Percentiles rank a stretch among this genome's conserved stretches.
Evolutionary conservation across 345 rosid genomes (phyloP).

Genomic region (Iberis pinnata): DNA sequence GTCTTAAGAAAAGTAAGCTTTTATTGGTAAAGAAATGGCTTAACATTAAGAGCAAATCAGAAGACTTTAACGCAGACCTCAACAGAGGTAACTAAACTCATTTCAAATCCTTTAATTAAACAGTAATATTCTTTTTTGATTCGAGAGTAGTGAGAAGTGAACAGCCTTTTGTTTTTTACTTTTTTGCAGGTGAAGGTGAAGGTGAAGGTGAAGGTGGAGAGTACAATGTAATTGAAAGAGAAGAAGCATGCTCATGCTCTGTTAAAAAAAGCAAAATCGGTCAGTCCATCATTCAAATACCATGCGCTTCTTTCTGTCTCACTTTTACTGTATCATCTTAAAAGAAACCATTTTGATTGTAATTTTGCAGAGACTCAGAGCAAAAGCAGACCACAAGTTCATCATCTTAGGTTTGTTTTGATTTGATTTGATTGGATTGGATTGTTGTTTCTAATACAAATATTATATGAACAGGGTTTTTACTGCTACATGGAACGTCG

Average conservation of each 20-base stretch:
- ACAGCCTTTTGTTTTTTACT: conserved; percentile 35
- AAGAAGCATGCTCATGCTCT: conserved; percentile 56
- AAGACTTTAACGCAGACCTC: conserved; percentile 58
- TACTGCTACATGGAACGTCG: conserved; percentile 99
- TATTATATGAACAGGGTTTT: conserved; percentile 28
- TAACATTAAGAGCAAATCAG: conserved; percentile 69
- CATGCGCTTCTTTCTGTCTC: background rate
- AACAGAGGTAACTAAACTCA: conserved; percentile 9
- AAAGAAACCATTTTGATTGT: no score
- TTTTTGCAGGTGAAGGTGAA: no score
- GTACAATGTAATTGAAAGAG: conserved; percentile 57
- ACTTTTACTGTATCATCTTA: background rate
- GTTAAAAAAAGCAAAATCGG: conserved; percentile 78
- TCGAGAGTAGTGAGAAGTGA: conserved; percentile 10
- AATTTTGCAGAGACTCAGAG: conserved; percentile 40
- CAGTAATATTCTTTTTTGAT: background rate
- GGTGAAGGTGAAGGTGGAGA: no score
- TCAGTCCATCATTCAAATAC: conserved; percentile 34
- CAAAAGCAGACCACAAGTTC: conserved; percentile 50
- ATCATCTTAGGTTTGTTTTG: conserved; percentile 43
- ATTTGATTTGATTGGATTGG: background rate
- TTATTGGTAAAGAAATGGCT: conserved; percentile 89
- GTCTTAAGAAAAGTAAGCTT: conserved; percentile 81
- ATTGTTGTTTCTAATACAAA: background rate
- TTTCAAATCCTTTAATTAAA: background rate